These are phyloP conservation scores for Galerina marginata DNA, from an alignment of 768 basidiomycete genomes.

Conservation along the genomic window DNA sequence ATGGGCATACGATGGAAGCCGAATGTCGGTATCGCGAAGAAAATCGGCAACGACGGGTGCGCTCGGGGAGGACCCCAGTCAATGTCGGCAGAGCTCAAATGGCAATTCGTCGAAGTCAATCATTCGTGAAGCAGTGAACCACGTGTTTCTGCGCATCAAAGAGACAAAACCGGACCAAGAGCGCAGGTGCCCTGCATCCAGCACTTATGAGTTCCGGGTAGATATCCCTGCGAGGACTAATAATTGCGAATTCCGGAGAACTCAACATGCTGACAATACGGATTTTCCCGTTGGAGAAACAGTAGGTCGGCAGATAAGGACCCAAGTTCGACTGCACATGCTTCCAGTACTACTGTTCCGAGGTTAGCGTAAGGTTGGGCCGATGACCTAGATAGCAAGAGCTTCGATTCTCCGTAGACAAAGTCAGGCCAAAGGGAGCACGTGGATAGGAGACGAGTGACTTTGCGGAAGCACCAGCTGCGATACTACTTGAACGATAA, in stretches of 20 bases:
- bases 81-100: too few species aligned
- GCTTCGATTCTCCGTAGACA: neutral
- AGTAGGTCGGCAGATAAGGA: neutral
- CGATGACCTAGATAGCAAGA: neutral
- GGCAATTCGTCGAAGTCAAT: neutral
- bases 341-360: too few species aligned
- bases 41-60: too few species aligned
- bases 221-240: too few species aligned
- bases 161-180: neutral
- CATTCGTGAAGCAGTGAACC: neutral
- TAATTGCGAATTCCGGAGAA: neutral
- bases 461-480: neutral
- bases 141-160: slow-evolving; percentile 1
- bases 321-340: neutral
- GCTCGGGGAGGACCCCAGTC: too few species aligned
- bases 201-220: too few species aligned
- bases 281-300: neutral
- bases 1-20: too few species aligned
- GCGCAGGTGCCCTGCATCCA: too few species aligned
- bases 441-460: neutral
- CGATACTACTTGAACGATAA: neutral
- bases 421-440: neutral
- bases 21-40: too few species aligned
- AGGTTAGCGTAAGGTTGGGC: too few species aligned
- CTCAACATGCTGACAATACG: neutral